Percentiles rank a stretch among this genome's conserved stretches.
phyloP scores from a whole-genome alignment of 495 filamentous ascomycete species.

The Annulohypoxylon nitens region DNA sequence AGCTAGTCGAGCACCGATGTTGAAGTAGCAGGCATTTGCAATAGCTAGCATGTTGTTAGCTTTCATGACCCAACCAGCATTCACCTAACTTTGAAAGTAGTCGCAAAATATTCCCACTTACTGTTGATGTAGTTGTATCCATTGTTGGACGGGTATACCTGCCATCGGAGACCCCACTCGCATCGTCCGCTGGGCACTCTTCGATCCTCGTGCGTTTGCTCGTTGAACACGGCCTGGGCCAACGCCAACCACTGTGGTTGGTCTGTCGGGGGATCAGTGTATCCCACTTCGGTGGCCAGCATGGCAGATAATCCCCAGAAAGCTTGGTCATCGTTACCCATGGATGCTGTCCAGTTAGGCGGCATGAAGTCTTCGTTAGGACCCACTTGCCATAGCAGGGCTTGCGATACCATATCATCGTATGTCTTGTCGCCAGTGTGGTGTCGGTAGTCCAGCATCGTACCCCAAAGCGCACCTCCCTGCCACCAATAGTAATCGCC shows the following conservation, averaged over 20 bases:
- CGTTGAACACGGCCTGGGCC: constrained; percentile 80
- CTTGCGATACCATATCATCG: constrained; percentile 64
- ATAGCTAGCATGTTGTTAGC: constrained; percentile 58
- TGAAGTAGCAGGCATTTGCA: constrained; percentile 72
- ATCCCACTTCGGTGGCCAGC: constrained; percentile 77
- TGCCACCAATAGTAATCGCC: constrained; percentile 82
- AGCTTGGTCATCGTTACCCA: constrained; percentile 82
- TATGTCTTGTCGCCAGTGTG: constrained; percentile 67
- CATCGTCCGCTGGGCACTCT: constrained; percentile 72
- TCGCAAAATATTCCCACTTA: constrained; percentile 50
- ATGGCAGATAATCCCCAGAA: constrained; percentile 81
- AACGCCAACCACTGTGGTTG: constrained; percentile 76
- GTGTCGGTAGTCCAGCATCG: constrained; percentile 72
- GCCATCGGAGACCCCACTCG: constrained; percentile 81
- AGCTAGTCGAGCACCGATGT: constrained; percentile 71
- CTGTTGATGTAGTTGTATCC: constrained; percentile 81
- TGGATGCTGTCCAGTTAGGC: constrained; percentile 65
- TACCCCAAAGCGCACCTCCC: constrained; percentile 72
- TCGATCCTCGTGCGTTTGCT: constrained; percentile 67
- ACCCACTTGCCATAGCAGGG: constrained; percentile 68
- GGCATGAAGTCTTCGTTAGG: constrained; percentile 67
- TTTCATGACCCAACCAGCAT: not conserved
- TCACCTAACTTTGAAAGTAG: not conserved
- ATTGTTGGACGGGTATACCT: constrained; percentile 79
- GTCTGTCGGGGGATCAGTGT: constrained; percentile 65